Conservation (phyloP, 805 yeast genomes). For the Lachancea quebecensis region DNA sequence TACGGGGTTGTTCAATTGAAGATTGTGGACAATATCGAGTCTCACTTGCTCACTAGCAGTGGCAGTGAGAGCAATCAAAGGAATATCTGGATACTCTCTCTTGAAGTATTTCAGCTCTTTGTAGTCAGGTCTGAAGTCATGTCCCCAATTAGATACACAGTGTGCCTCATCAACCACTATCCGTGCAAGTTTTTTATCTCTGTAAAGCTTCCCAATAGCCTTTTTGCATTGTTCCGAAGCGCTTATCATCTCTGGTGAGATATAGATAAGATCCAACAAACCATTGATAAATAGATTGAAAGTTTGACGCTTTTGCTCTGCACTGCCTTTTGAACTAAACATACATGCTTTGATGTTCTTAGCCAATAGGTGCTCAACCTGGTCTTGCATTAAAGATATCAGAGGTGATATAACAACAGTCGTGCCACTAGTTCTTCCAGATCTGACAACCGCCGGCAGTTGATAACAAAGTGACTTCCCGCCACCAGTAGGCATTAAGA, state of each 20-base stretch:
- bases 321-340: slow-evolving; percentile 71
- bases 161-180: slow-evolving; percentile 96
- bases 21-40: slow-evolving; percentile 75
- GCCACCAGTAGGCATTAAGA: slow-evolving; percentile 98
- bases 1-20: slow-evolving; percentile 54
- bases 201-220: slow-evolving; percentile 52
- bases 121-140: slow-evolving; percentile 95
- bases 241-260: slow-evolving; percentile 92
- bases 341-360: slow-evolving; percentile 75
- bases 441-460: slow-evolving; percentile 75
- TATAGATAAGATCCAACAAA: slow-evolving; percentile 64
- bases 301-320: slow-evolving; percentile 55
- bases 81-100: slow-evolving; percentile 65
- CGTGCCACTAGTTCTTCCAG: slow-evolving; percentile 73
- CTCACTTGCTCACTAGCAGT: slow-evolving; percentile 91
- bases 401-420: slow-evolving; percentile 92
- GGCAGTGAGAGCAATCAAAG: slow-evolving; percentile 94
- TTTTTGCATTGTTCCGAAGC: slow-evolving; percentile 62
- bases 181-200: slow-evolving; percentile 58
- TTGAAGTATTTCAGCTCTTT: slow-evolving; percentile 72
- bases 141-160: slow-evolving; percentile 98
- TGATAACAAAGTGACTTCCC: slow-evolving; percentile 96
- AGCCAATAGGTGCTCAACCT: slow-evolving; percentile 69
- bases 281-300: slow-evolving; percentile 60
- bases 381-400: slow-evolving; percentile 96